Base-by-base conservation (phyloP, 805 yeast species). In the Starmerella apis region DNA sequence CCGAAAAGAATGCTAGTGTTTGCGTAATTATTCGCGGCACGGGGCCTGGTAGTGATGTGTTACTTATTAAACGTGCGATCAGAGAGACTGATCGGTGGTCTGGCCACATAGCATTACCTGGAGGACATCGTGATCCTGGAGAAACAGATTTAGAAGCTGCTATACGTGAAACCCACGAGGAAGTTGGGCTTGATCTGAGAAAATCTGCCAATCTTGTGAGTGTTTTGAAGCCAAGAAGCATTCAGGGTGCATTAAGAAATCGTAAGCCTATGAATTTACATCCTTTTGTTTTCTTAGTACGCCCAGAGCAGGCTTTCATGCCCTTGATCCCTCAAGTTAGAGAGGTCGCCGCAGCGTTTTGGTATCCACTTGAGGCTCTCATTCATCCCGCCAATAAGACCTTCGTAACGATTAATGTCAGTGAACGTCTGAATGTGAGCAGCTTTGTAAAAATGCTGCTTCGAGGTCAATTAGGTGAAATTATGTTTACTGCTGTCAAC, bases 21-120 rank as follows among this genome's bases (percentile, higher is more conserved):
- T 39, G 48, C 20, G 18, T 53, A 2, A 46, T 53, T 16, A 22
- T 51, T 8, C 46, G 53, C 23, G 5, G 30, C 8, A 19, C 11
- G 11, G 39, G 18, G 2, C 4, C 20, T 32, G 52, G 48, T n/a
- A 56, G 64, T 5, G 68, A 68, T 44, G 50, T 68, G 3, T 62
- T 68, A 33, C 57, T 68, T 41, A 68, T 68, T 46, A 67, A 66
- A 44, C 62, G 72, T 8, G 59, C 70, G 2, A 52, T 56, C 2
- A 56, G 67, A n/a, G 56, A 52, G 10, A 54, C 65, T 2, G 72
- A 68, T 46, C 55, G 69, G 16, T 68, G 72, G 72, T 66, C 71
- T 7, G 68, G 68, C 14, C 71, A 68, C 50, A 61, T 68, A 38
- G 72, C 71, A 2, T 46, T 68, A 1, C 72, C 72, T 1, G 72